phyloP scores from a whole-genome alignment of 208 protist species.

The Leishmania arabica region DNA sequence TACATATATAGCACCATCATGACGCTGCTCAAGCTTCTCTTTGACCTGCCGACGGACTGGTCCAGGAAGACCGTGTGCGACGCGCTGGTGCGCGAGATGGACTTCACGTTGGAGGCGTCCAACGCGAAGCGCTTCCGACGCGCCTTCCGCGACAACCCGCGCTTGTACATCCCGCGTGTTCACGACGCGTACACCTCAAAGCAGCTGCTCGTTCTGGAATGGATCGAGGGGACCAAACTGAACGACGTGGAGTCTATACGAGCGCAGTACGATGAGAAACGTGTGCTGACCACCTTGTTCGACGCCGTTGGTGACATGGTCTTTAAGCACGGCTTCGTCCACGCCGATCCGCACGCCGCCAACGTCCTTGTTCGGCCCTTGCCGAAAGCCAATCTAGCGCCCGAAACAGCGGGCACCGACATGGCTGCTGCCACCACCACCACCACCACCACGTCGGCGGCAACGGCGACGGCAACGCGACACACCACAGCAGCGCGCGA shows the following conservation, averaged over 20 bases:
- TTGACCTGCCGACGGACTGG: slow-evolving; percentile 82
- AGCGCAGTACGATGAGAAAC: slow-evolving; percentile 44
- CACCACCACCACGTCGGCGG: background rate
- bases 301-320: slow-evolving; percentile 93
- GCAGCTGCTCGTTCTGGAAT: slow-evolving; percentile 93
- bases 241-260: slow-evolving; percentile 64
- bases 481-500: slow-evolving; percentile 8
- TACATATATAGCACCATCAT: slow-evolving; percentile 72
- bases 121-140: slow-evolving; percentile 60
- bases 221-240: slow-evolving; percentile 87
- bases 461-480: background rate
- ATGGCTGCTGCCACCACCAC: background rate
- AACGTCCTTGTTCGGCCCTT: slow-evolving; percentile 89
- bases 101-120: slow-evolving; percentile 83
- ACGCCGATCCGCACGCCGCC: slow-evolving; percentile 93
- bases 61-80: slow-evolving; percentile 66
- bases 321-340: slow-evolving; percentile 94
- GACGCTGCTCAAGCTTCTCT: slow-evolving; percentile 59
- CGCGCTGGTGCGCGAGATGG: slow-evolving; percentile 73
- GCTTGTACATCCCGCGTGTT: slow-evolving; percentile 73
- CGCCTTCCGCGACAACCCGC: slow-evolving; percentile 38
- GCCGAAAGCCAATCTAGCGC: slow-evolving; percentile 11
- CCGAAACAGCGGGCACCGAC: background rate
- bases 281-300: slow-evolving; percentile 72
- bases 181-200: slow-evolving; percentile 55